A percentile compares a stretch with the other conserved stretches of the same genome.
phyloP scores from a whole-genome alignment of 306 rosid species.

The Benincasa hispida region DNA sequence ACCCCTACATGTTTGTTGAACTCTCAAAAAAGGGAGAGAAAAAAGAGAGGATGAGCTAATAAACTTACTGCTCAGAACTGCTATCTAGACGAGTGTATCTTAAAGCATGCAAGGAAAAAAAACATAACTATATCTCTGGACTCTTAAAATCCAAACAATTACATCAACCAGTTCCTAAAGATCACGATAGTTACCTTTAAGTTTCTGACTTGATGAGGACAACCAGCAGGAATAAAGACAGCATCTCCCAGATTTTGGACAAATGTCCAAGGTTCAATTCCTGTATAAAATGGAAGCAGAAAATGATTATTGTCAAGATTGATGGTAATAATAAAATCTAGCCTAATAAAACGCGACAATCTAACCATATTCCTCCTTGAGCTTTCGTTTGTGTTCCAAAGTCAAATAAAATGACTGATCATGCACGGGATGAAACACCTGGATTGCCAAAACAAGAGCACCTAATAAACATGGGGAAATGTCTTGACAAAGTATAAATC shows the following conservation, averaged over 20 bases:
- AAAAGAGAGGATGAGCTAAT: neutral
- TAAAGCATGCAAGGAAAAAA: neutral
- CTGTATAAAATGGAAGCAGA: constrained; percentile 12
- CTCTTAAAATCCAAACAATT: neutral
- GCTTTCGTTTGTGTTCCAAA: constrained; percentile 42
- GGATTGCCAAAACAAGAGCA: neutral
- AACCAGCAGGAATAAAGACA: constrained; percentile 44
- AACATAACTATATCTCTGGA: neutral
- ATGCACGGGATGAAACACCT: constrained; percentile 64
- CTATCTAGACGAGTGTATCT: neutral
- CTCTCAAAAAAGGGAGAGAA: neutral
- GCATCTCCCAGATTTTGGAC: constrained; percentile 42
- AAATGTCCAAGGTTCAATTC: constrained; percentile 46
- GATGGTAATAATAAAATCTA: neutral
- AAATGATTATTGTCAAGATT: neutral
- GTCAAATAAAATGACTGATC: constrained; percentile 59
- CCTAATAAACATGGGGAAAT: neutral
- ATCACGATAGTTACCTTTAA: constrained; percentile 16
- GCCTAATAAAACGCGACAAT: neutral
- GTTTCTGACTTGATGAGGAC: constrained; percentile 48
- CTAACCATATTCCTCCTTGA: constrained; percentile 54
- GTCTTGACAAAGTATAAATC: neutral
- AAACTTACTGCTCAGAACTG: neutral
- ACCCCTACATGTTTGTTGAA: neutral
- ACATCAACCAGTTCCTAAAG: neutral